These are phyloP conservation scores for Cercophora samala DNA, from an alignment of 495 filamentous ascomycete species.

Conservation along the genomic window DNA sequence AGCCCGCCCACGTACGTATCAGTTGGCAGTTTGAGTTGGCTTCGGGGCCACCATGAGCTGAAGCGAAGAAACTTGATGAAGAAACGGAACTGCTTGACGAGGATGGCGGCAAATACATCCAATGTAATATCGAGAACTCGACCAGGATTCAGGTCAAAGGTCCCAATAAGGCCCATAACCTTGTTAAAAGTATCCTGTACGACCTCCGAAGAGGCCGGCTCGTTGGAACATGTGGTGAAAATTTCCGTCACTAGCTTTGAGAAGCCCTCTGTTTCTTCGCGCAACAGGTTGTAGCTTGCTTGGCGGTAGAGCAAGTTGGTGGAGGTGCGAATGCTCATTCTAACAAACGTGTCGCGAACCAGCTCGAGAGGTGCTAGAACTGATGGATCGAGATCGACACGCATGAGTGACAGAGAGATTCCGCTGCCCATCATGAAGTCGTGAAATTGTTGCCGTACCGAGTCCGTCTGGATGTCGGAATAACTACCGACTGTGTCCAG, in stretches of 20 bases:
- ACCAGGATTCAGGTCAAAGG: slow-evolving; percentile 64
- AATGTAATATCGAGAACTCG: slow-evolving; percentile 85
- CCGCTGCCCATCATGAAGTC: slow-evolving; percentile 65
- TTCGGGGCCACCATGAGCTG: slow-evolving; percentile 96
- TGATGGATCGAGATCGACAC: slow-evolving; percentile 74
- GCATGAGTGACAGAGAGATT: slow-evolving; percentile 68
- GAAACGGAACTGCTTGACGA: slow-evolving; percentile 65
- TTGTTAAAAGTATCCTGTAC: slow-evolving; percentile 50
- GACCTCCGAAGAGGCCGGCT: slow-evolving; percentile 43
- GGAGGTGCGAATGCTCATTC: slow-evolving; percentile 78
- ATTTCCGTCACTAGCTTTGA: slow-evolving; percentile 62
- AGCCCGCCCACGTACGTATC: slow-evolving; percentile 52
- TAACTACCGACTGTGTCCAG: slow-evolving; percentile 77
- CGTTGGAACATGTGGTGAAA: slow-evolving; percentile 56
- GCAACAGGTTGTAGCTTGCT: slow-evolving; percentile 90
- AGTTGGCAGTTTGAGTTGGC: slow-evolving; percentile 36
- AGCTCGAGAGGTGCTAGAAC: slow-evolving; percentile 71
- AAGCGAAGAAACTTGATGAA: slow-evolving; percentile 85
- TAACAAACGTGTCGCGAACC: slow-evolving; percentile 78
- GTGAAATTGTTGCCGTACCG: slow-evolving; percentile 41
- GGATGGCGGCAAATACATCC: slow-evolving; percentile 44
- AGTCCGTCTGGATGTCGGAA: slow-evolving; percentile 59
- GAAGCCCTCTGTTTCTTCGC: slow-evolving; percentile 96
- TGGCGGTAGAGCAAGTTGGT: slow-evolving; percentile 93
- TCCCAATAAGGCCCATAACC: slow-evolving; percentile 68